phyloP scores from a whole-genome alignment of 2,329 filamentous ascomycete species.

The Colletotrichum tofieldiae region DNA sequence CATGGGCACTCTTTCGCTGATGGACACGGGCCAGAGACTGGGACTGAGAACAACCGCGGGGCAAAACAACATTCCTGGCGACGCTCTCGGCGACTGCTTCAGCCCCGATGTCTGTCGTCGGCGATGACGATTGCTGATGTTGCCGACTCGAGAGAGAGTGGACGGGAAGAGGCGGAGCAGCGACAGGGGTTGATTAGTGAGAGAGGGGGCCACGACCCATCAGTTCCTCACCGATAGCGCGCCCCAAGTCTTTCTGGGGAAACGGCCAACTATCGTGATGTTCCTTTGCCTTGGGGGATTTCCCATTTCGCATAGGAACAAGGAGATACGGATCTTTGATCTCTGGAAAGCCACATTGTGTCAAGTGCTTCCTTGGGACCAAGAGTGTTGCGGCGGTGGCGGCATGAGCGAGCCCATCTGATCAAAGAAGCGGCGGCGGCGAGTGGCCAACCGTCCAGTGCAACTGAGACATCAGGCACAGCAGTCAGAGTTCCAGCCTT shows the following conservation, averaged over 20 bases:
- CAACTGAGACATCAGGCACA: conserved; percentile 41
- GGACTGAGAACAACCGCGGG: neutral
- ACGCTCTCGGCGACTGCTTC: conserved; percentile 30
- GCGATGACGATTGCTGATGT: conserved; percentile 32
- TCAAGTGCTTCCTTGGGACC: neutral
- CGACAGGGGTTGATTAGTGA: conserved; percentile 14
- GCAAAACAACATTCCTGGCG: conserved; percentile 12
- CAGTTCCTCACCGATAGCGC: conserved; percentile 29
- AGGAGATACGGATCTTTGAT: conserved; percentile 3
- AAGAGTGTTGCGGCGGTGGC: neutral
- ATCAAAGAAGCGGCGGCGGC: conserved; percentile 41
- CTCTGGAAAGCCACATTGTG: neutral
- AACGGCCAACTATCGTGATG: neutral
- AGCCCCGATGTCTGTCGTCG: conserved; percentile 32
- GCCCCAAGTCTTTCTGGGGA: conserved; percentile 23
- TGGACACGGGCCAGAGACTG: neutral
- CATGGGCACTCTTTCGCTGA: neutral
- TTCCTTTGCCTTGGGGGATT: neutral
- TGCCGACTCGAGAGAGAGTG: neutral
- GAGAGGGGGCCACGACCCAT: conserved; percentile 30
- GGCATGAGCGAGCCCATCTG: conserved; percentile 42
- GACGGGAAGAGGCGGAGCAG: conserved; percentile 31
- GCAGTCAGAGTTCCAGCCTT: conserved; percentile 39
- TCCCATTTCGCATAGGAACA: neutral
- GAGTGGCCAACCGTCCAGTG: conserved; percentile 37